phyloP scores from a whole-genome alignment of 106 monocot genomes.

The Triglochin maritima region DNA sequence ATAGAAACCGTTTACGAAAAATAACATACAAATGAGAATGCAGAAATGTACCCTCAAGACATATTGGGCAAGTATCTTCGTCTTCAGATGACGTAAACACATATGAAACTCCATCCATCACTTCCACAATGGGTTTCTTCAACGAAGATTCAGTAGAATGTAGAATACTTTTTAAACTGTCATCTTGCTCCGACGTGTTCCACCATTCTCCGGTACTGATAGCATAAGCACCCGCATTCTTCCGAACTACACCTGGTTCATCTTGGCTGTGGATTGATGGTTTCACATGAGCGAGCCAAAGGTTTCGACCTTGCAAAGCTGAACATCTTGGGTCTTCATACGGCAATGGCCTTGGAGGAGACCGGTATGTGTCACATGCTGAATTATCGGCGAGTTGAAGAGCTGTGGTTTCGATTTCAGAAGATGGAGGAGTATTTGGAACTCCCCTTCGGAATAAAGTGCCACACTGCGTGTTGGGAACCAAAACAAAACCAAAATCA shows the following conservation, averaged over 20 bases:
- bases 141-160: slow-evolving; percentile 19
- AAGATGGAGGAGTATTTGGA: slow-evolving; percentile 25
- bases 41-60: slow-evolving; percentile 55
- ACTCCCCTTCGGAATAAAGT: slow-evolving; percentile 36
- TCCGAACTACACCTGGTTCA: slow-evolving; percentile 40
- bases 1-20: too few relatives aligned
- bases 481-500: too few relatives aligned
- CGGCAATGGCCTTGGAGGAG: slow-evolving; percentile 67
- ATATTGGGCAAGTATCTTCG: slow-evolving; percentile 86
- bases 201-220: slow-evolving; percentile 9
- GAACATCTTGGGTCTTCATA: slow-evolving; percentile 77
- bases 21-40: too few relatives aligned
- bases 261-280: slow-evolving; percentile 40
- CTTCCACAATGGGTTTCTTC: slow-evolving; percentile 20
- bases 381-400: slow-evolving; percentile 23
- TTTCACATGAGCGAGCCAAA: slow-evolving; percentile 30
- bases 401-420: slow-evolving; percentile 13
- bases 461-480: slow-evolving; percentile 32
- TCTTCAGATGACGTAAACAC: slow-evolving; percentile 46
- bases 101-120: slow-evolving; percentile 17
- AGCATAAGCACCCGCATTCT: slow-evolving; percentile 18
- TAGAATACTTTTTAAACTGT: slow-evolving; percentile 9
- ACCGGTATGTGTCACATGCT: slow-evolving; percentile 34
- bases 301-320: slow-evolving; percentile 10
- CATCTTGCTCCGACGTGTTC: slow-evolving; percentile 24